Conservation (phyloP, 2,329 filamentous ascomycete species). For the Xylariales sp. region DNA sequence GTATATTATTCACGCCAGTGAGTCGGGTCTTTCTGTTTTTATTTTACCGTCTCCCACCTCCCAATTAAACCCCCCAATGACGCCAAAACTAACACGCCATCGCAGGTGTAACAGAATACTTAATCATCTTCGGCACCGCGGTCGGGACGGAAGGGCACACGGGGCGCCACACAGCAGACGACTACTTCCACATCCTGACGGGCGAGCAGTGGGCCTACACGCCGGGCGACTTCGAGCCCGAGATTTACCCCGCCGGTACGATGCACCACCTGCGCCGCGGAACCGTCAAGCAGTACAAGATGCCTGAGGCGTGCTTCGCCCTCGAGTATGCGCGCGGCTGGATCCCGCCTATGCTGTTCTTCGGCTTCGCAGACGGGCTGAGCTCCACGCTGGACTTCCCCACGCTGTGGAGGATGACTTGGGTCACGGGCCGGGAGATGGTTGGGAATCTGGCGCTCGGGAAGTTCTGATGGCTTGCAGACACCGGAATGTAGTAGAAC, state of each 20-base stretch:
- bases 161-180: constrained; percentile 84
- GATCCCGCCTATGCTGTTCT: constrained; percentile 91
- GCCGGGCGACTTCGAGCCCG: constrained; percentile 60
- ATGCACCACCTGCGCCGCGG: constrained; percentile 71
- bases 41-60: not conserved
- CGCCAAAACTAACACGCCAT: not conserved
- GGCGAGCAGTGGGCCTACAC: constrained; percentile 75
- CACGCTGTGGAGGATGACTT: constrained; percentile 77
- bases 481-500: too few species aligned
- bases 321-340: constrained; percentile 82
- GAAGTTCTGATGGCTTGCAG: too few species aligned
- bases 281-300: constrained; percentile 76
- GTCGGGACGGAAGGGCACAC: constrained; percentile 84
- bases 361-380: constrained; percentile 79
- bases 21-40: too few species aligned
- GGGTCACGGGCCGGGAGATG: constrained; percentile 73
- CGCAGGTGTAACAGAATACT: constrained; percentile 76
- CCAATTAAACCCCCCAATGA: not conserved
- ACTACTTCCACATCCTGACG: constrained; percentile 88
- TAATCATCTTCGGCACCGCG: constrained; percentile 82
- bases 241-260: constrained; percentile 64
- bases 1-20: constrained; percentile 84
- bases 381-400: constrained; percentile 77
- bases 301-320: constrained; percentile 72
- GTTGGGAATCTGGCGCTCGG: constrained; percentile 62